Conservation (phyloP, 495 filamentous ascomycete species). For the Tuber aestivum region DNA sequence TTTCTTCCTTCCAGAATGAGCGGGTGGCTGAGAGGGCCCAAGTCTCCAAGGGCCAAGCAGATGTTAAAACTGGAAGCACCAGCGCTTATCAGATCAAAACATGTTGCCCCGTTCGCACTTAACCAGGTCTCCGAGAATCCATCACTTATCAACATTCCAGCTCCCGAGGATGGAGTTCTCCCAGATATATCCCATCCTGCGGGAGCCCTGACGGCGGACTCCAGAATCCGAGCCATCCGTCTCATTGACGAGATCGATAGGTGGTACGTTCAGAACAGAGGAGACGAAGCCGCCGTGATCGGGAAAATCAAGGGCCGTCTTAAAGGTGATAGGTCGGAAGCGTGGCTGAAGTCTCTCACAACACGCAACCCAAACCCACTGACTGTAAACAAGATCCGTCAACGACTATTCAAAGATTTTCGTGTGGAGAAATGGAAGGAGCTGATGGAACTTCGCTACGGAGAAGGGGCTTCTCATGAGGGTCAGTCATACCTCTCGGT, state of each 20-base stretch:
- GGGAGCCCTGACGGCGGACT: neutral
- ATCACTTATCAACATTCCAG: neutral
- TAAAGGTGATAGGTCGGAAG: neutral
- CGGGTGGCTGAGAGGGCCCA: neutral
- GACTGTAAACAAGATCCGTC: constrained; percentile 21
- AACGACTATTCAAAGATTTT: constrained; percentile 20
- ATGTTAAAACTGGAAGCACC: neutral
- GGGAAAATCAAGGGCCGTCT: neutral
- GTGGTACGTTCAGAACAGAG: neutral
- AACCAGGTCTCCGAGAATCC: neutral
- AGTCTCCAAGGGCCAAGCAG: neutral
- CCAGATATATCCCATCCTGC: neutral
- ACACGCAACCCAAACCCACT: neutral
- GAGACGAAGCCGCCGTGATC: neutral
- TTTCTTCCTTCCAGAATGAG: neutral
- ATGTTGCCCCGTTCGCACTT: neutral
- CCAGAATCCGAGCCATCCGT: constrained; percentile 14
- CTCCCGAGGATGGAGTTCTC: neutral
- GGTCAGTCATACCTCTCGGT: neutral
- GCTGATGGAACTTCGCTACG: constrained; percentile 22
- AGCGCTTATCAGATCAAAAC: no score
- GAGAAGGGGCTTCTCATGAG: neutral
- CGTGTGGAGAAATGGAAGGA: constrained; percentile 24
- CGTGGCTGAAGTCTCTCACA: neutral
- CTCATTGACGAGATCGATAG: constrained; percentile 33